Base-by-base conservation (phyloP, 345 rosid genomes). In the Turritis glabra region DNA sequence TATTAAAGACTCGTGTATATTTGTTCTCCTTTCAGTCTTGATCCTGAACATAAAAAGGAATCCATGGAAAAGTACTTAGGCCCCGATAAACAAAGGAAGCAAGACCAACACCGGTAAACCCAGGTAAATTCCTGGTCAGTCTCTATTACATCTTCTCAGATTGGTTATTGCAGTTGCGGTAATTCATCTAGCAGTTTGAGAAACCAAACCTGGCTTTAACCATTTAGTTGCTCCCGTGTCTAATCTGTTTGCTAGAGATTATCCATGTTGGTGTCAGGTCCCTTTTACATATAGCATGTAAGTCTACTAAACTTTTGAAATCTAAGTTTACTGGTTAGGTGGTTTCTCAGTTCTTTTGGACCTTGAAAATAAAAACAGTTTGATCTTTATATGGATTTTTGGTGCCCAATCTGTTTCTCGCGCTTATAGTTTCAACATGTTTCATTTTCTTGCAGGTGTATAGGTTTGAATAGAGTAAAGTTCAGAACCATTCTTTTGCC, bases 51-150 rank as follows among this genome's bases (percentile, higher is more conserved):
- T 80, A 95, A 92, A 79, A 90, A 89, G 79, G 99, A 95, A 79
- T 95, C 97, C n/a, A 87, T 90, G 89, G 96, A 95, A 84, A 95
- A 95, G 75, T 95, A 95, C 81, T 79, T 85, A 69, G 99, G 93
- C 64, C 93, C 96, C 18, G 61, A 82, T 65, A 80, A 73, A 66
- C 81, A 81, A 4, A 74, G 55, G 30, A 83, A 83, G 35, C 71
- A 71, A 62, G 76, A 81, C 62, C 72, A 78, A 78, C 74, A 67
- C 37, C 44, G 57, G 9, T 64, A 60, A 77, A 8, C 5, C 30
- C 30, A 58, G 23, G 67, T 67, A 53, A 70, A 18, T 47, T 19
- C 41, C 29, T 47, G 8, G 29, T 37, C 66, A 29, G 33, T 32
- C 15, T 40, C 6, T 51, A 18, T 54, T 64, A 53, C 59, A 40